Conservation (phyloP, 148 eudicot genomes). For the Persicaria maculosa region DNA sequence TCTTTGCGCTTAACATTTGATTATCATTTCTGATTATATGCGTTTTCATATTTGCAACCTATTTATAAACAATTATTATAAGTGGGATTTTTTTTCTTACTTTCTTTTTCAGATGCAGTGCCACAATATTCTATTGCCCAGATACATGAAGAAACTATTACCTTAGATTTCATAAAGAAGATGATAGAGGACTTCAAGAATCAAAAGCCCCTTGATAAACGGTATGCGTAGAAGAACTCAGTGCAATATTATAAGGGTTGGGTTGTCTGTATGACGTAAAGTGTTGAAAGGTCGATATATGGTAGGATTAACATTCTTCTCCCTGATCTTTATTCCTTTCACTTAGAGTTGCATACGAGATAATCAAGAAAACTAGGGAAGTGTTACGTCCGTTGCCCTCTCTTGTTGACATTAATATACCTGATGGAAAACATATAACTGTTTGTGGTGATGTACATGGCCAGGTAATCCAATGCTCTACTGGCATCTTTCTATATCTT, state of each 20-base stretch:
- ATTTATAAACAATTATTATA: no score
- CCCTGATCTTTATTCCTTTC: slow-evolving; percentile 15
- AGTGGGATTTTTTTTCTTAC: not conserved
- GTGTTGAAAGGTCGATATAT: no score
- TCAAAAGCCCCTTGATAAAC: slow-evolving; percentile 66
- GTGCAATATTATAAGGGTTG: no score
- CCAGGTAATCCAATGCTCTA: slow-evolving; percentile 49
- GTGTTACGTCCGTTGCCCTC: slow-evolving; percentile 80
- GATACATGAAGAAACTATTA: slow-evolving; percentile 74
- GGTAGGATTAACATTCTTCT: not conserved
- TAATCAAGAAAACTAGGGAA: slow-evolving; percentile 75
- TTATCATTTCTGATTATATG: no score
- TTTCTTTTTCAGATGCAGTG: slow-evolving; percentile 37
- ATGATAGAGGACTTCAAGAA: slow-evolving; percentile 90
- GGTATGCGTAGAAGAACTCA: slow-evolving; percentile 33
- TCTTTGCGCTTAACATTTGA: not conserved
- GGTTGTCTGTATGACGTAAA: no score
- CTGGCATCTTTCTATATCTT: not conserved
- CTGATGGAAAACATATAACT: slow-evolving; percentile 74
- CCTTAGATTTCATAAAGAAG: slow-evolving; percentile 79
- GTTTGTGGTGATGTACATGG: slow-evolving; percentile 99
- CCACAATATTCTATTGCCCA: no score
- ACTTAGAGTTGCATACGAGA: slow-evolving; percentile 80
- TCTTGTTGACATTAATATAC: slow-evolving; percentile 76
- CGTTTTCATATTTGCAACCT: slow-evolving; percentile 16